A percentile compares a stretch with the other conserved stretches of the same genome.
Conservation (phyloP, 2,329 filamentous ascomycete genomes). For the Colletotrichum spinosum region DNA sequence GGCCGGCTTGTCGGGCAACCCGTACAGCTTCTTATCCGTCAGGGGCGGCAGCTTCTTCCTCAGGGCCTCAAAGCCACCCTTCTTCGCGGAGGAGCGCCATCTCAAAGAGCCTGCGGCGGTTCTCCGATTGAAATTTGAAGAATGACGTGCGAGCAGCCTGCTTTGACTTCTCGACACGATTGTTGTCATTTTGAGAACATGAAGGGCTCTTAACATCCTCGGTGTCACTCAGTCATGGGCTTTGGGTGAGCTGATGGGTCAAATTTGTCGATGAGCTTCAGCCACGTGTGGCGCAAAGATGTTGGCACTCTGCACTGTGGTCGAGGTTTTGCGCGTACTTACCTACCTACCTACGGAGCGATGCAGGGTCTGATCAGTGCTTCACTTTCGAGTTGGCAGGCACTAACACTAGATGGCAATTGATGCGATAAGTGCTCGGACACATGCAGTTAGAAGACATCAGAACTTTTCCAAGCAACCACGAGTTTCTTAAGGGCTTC, state of each 20-base stretch:
- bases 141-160: neutral
- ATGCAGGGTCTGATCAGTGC: too few species aligned
- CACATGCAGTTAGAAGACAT: too few species aligned
- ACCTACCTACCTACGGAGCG: too few species aligned
- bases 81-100: constrained; percentile 33
- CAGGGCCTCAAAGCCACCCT: constrained; percentile 35
- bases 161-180: constrained; percentile 25
- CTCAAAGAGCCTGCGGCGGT: constrained; percentile 14
- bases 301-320: too few species aligned
- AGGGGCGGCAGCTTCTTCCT: constrained; percentile 37
- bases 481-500: neutral
- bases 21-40: constrained; percentile 27
- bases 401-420: too few species aligned
- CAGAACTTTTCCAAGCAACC: too few species aligned
- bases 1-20: constrained; percentile 64
- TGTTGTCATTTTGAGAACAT: constrained; percentile 30
- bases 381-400: too few species aligned
- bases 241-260: constrained; percentile 24
- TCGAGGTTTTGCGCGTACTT: too few species aligned
- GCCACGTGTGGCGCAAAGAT: constrained; percentile 35
- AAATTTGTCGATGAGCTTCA: constrained; percentile 37
- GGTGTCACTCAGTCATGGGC: constrained; percentile 1
- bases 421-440: too few species aligned
- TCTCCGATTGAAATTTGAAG: too few species aligned
- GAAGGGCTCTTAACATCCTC: neutral